Percentiles rank a stretch among this genome's conserved stretches.
Evolutionary conservation across 1,284 basidiomycete species (phyloP).

Genomic region (Marasmius oreades): DNA sequence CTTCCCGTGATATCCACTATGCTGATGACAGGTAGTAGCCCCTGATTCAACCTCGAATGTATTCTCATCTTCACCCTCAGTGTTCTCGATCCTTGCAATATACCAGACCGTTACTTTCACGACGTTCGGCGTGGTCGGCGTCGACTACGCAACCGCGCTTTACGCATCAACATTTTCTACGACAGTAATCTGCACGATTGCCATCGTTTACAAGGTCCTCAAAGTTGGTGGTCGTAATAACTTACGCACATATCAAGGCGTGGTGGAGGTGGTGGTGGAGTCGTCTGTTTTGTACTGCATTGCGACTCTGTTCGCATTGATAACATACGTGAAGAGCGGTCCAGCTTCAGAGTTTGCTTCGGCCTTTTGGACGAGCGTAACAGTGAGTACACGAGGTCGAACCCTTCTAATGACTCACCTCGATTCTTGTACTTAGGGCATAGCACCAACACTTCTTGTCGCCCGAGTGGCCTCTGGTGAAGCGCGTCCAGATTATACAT

Average conservation of each 20-base stretch:
- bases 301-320: constrained; percentile 6
- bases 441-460: constrained; percentile 2
- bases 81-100: constrained; percentile 9
- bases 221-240: neutral
- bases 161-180: constrained; percentile 7
- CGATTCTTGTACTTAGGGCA: neutral
- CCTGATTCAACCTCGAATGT: neutral
- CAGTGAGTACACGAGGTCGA: constrained; percentile 1
- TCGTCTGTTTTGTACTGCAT: constrained; percentile 5
- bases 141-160: constrained; percentile 9
- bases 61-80: too few relatives aligned
- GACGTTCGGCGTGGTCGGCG: constrained; percentile 5
- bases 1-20: constrained; percentile 5
- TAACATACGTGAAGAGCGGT: constrained; percentile 7
- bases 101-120: constrained; percentile 5
- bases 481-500: constrained; percentile 5
- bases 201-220: constrained; percentile 4
- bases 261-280: constrained; percentile 7
- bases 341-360: constrained; percentile 8
- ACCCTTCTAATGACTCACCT: neutral
- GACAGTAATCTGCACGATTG: constrained; percentile 2
- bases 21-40: constrained; percentile 1
- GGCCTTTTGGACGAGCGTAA: constrained; percentile 9
- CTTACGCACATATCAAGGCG: neutral
- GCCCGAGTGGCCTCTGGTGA: constrained; percentile 5